Percentiles rank a stretch among this genome's conserved stretches.
phyloP scores from a whole-genome alignment of 805 yeast genomes.

The Starmerella riodocensis region DNA sequence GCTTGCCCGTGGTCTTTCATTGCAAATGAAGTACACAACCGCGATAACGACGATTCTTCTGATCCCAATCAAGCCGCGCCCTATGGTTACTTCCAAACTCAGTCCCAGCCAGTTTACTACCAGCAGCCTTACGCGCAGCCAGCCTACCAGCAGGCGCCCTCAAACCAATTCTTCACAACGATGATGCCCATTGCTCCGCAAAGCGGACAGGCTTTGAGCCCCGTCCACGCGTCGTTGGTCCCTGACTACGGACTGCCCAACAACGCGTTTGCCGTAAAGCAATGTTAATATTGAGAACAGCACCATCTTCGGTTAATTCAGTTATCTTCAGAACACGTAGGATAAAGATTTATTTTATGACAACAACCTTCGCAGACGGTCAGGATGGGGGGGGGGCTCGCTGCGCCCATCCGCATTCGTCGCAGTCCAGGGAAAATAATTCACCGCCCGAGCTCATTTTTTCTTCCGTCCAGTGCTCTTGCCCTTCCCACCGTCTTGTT shows the following conservation, averaged over 20 bases:
- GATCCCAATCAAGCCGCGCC: neutral
- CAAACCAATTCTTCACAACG: constrained; percentile 11
- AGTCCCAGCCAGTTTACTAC: neutral
- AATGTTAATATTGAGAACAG: no score
- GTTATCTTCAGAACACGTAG: no score
- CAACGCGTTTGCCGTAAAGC: no score
- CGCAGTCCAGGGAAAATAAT: neutral
- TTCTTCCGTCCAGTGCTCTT: no score
- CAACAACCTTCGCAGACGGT: neutral
- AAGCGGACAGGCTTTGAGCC: constrained; percentile 7
- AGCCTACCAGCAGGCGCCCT: constrained; percentile 14
- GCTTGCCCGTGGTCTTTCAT: constrained; percentile 15
- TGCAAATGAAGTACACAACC: constrained; percentile 1
- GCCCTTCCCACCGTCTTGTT: no score
- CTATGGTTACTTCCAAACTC: neutral
- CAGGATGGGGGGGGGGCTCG: no score
- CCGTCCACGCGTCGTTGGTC: constrained; percentile 11
- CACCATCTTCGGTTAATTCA: no score
- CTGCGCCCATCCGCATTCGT: no score
- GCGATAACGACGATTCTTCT: constrained; percentile 1
- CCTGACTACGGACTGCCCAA: constrained; percentile 18
- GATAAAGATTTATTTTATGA: no score
- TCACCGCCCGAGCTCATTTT: neutral
- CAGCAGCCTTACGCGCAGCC: neutral
- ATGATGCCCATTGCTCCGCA: constrained; percentile 9